Conservation (phyloP, 345 rosid genomes). For the Psidium friedrichsthalianum region DNA sequence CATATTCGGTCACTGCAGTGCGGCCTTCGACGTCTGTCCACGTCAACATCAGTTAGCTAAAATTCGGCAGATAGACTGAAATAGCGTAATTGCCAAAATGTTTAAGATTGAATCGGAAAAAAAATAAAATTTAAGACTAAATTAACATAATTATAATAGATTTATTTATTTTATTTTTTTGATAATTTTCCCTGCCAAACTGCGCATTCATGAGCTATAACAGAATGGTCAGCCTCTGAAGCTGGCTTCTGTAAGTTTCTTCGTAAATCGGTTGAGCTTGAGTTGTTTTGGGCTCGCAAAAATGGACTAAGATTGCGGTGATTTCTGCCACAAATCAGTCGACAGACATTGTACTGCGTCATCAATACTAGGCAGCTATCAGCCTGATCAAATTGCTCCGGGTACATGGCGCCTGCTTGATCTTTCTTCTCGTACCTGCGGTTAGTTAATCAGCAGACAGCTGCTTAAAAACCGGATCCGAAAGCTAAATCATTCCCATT, state of each 20-base stretch:
- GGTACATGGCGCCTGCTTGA: background rate
- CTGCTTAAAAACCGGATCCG: background rate
- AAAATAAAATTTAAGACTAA: too few species aligned
- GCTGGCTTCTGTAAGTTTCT: background rate
- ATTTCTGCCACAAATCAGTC: background rate
- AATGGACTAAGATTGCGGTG: background rate
- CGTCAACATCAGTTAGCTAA: too few species aligned
- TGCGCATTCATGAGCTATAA: background rate
- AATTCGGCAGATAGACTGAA: too few species aligned
- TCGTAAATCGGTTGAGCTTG: background rate
- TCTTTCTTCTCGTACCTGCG: background rate
- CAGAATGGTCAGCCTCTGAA: background rate
- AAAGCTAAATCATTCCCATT: background rate
- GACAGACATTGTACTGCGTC: background rate
- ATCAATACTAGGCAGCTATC: background rate
- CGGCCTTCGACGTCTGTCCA: too few species aligned
- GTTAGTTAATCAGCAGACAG: background rate
- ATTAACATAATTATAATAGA: too few species aligned
- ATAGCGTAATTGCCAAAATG: too few species aligned
- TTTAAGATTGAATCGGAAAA: too few species aligned
- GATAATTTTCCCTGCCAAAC: background rate
- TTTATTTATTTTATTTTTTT: too few species aligned
- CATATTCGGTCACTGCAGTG: too few species aligned
- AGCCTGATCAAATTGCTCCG: background rate
- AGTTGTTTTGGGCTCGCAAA: background rate